Conservation (phyloP, 768 basidiomycete genomes). For the Lactarius vividus region DNA sequence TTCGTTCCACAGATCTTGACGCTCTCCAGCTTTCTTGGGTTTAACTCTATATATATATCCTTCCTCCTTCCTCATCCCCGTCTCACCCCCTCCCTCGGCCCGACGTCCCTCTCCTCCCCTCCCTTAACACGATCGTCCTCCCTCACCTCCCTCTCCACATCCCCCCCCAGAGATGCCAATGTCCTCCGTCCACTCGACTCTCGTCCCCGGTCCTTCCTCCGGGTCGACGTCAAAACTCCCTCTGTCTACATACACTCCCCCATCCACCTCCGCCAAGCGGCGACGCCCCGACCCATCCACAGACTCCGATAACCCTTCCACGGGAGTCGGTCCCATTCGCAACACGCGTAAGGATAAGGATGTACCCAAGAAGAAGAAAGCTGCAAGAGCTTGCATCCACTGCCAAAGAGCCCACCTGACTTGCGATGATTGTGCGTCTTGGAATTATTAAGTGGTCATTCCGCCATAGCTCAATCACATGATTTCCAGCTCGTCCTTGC, state of each 20-base stretch:
- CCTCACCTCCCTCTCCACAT: slow-evolving; percentile 7
- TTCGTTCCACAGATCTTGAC: neutral
- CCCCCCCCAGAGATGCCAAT: slow-evolving; percentile 18
- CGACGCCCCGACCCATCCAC: slow-evolving; percentile 55
- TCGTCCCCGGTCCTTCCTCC: slow-evolving; percentile 3
- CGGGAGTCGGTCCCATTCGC: slow-evolving; percentile 45
- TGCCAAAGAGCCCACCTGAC: slow-evolving; percentile 98
- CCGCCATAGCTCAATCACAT: slow-evolving; percentile 19
- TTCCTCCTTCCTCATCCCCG: neutral
- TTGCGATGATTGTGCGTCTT: slow-evolving; percentile 90
- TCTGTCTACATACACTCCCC: neutral
- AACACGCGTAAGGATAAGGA: slow-evolving; percentile 55
- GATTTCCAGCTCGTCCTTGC: slow-evolving; percentile 81
- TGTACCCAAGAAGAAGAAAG: slow-evolving; percentile 92
- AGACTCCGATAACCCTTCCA: slow-evolving; percentile 54
- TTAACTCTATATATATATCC: slow-evolving; percentile 11
- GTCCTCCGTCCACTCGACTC: neutral
- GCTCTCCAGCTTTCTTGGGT: neutral
- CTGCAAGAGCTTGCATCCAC: slow-evolving; percentile 88
- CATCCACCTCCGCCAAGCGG: slow-evolving; percentile 17
- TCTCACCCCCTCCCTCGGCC: slow-evolving; percentile 8
- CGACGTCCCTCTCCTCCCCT: neutral
- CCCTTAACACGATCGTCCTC: neutral
- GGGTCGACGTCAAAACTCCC: neutral
- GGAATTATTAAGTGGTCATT: slow-evolving; percentile 7